Conservation (phyloP, 305 asterid species). For the Rubia balearica region DNA sequence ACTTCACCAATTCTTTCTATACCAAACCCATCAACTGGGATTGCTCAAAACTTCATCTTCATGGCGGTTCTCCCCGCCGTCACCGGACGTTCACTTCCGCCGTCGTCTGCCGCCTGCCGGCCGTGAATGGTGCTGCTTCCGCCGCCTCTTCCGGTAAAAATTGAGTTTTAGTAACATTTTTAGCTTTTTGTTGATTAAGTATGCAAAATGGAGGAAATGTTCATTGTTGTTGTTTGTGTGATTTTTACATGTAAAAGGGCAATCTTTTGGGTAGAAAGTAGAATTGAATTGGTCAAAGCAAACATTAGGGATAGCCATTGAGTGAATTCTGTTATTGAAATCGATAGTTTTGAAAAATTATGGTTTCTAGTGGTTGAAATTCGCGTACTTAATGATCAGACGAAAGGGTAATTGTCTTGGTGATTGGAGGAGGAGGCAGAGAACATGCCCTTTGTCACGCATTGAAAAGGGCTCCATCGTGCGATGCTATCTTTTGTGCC, state of each 20-base stretch:
- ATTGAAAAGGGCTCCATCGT: conserved; percentile 67
- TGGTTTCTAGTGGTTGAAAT: background rate
- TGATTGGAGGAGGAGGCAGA: conserved; percentile 97
- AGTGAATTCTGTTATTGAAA: background rate
- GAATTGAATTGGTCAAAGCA: background rate
- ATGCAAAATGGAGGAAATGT: background rate
- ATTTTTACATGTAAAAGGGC: background rate
- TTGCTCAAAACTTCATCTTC: conserved; percentile 19
- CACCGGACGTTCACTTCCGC: conserved; percentile 10
- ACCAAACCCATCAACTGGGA: conserved; percentile 16
- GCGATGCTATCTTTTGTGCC: conserved; percentile 83
- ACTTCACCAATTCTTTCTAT: conserved; percentile 8
- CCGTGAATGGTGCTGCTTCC: conserved; percentile 9
- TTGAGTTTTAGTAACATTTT: background rate
- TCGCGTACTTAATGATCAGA: conserved; percentile 27
- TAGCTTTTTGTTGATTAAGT: background rate
- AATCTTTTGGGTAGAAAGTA: background rate
- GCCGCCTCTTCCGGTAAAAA: conserved; percentile 24
- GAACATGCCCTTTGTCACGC: conserved; percentile 92
- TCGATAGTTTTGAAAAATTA: background rate
- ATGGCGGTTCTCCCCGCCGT: conserved; percentile 11
- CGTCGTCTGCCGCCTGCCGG: conserved; percentile 18
- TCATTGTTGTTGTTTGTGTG: background rate
- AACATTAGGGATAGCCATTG: background rate
- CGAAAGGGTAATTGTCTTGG: conserved; percentile 71